These are phyloP conservation scores for Rhizodiscina lignyota DNA, from an alignment of 495 filamentous ascomycete species.

Conservation along the genomic window DNA sequence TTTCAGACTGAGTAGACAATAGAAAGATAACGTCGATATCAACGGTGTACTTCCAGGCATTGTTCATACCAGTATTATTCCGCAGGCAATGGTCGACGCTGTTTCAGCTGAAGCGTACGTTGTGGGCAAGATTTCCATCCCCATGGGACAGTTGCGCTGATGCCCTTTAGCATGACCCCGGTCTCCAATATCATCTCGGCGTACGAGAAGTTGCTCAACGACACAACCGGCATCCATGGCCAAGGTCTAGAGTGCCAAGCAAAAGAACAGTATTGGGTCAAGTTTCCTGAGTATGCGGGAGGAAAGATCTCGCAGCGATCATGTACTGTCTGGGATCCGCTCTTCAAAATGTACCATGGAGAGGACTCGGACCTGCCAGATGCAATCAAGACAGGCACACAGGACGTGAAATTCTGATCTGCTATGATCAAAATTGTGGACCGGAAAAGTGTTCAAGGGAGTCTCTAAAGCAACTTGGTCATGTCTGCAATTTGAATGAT, in stretches of 20 bases:
- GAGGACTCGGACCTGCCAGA: constrained; percentile 21
- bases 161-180: constrained; percentile 16
- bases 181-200: constrained; percentile 18
- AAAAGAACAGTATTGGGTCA: constrained; percentile 16
- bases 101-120: constrained; percentile 16
- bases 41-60: constrained; percentile 20
- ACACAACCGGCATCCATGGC: constrained; percentile 12
- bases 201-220: constrained; percentile 19
- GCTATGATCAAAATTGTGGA: too few relatives aligned
- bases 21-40: constrained; percentile 23
- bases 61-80: constrained; percentile 22
- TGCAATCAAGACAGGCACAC: too few relatives aligned
- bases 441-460: too few relatives aligned
- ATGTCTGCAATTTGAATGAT: too few relatives aligned
- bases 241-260: constrained; percentile 22
- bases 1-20: constrained; percentile 1
- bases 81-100: constrained; percentile 20
- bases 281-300: constrained; percentile 17
- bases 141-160: neutral
- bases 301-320: constrained; percentile 16
- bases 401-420: too few relatives aligned
- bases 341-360: constrained; percentile 24
- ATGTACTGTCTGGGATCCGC: constrained; percentile 23
- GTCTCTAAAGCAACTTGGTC: too few relatives aligned
- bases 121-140: neutral